These are phyloP conservation scores for Salix udensis DNA, from an alignment of 345 rosid genomes.

Conservation along the genomic window DNA sequence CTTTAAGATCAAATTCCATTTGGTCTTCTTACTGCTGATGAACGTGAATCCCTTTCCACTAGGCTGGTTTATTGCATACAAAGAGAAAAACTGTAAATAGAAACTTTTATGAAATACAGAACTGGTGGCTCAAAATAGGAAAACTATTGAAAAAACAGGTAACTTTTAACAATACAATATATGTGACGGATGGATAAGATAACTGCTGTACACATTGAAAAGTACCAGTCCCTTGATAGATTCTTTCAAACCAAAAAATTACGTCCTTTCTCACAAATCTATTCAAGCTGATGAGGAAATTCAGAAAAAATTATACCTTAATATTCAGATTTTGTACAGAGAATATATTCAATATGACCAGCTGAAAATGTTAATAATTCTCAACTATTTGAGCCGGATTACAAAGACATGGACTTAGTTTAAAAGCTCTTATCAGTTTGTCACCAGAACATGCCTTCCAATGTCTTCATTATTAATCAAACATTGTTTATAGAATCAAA, in stretches of 20 bases:
- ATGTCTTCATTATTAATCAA: neutral
- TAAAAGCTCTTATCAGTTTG: neutral
- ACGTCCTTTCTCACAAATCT: neutral
- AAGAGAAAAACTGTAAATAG: neutral
- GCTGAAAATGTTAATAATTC: neutral
- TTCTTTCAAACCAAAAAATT: neutral
- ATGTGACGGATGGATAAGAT: no score
- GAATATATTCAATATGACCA: neutral
- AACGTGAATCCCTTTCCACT: neutral
- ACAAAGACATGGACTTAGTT: neutral
- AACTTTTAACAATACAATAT: neutral
- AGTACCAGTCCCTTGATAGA: neutral
- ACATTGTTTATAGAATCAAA: slow-evolving; percentile 1
- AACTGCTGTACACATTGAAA: neutral
- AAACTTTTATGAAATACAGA: neutral
- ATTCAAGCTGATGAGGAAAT: neutral
- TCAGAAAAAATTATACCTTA: neutral
- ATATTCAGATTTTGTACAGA: neutral
- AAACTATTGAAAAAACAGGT: neutral
- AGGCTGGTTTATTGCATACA: neutral
- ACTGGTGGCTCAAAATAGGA: neutral
- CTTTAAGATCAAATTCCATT: neutral
- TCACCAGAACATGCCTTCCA: neutral
- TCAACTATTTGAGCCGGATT: neutral
- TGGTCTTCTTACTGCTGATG: neutral